These are phyloP conservation scores for Tripterygium wilfordii DNA, from an alignment of 177 flowering plant genomes.

Conservation along the genomic window DNA sequence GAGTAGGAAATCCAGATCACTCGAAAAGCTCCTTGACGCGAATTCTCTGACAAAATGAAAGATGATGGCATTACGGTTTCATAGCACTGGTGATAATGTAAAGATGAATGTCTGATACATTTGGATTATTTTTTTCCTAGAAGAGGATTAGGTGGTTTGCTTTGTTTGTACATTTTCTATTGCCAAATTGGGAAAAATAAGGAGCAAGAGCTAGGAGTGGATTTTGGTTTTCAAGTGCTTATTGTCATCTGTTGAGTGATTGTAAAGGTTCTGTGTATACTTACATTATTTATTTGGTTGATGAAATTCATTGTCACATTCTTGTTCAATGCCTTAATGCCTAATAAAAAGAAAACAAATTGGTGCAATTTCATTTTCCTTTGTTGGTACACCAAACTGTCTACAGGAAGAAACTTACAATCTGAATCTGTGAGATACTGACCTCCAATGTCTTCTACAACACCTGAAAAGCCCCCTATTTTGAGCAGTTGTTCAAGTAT, in stretches of 20 bases:
- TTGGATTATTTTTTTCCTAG: neutral
- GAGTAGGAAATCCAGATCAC: conserved; percentile 38
- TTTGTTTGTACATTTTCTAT: neutral
- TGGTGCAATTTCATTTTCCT: conserved; percentile 17
- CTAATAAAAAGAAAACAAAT: conserved; percentile 13
- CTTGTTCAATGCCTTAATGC: conserved; percentile 5
- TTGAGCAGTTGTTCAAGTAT: too few relatives aligned
- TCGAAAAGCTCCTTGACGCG: conserved; percentile 45
- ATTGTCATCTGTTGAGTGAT: neutral
- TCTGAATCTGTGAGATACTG: neutral
- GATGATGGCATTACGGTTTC: conserved; percentile 14
- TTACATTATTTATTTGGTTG: neutral
- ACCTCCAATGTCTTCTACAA: neutral
- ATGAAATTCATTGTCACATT: conserved; percentile 5
- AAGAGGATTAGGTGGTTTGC: conserved; percentile 5
- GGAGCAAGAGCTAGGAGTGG: neutral
- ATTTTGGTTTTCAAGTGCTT: too few relatives aligned
- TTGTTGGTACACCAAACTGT: conserved; percentile 11
- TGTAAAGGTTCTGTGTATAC: neutral
- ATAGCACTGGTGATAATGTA: conserved; percentile 1
- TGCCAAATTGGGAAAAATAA: neutral
- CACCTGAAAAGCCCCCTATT: too few relatives aligned
- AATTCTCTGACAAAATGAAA: conserved; percentile 9
- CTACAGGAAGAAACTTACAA: neutral
- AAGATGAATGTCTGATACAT: neutral